Conservation (phyloP, 2,329 filamentous ascomycete species). For the Amauroascus verrucosus region DNA sequence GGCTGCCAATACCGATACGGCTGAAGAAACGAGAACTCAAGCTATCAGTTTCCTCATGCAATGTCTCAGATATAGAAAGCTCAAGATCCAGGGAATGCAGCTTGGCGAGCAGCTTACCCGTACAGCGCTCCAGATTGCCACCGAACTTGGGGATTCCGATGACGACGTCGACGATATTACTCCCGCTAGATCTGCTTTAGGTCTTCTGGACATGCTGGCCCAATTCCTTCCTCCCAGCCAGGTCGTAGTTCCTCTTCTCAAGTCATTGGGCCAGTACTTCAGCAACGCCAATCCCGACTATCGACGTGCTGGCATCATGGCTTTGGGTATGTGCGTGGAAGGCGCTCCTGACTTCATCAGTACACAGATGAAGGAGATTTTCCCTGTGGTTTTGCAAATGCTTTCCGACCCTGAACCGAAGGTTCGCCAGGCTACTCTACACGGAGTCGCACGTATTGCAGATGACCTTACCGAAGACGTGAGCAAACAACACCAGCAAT, state of each 20-base stretch:
- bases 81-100: conserved; percentile 87
- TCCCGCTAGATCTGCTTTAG: conserved; percentile 72
- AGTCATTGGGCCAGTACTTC: conserved; percentile 74
- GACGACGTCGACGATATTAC: conserved; percentile 72
- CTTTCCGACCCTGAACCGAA: conserved; percentile 72
- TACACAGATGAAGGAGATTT: conserved; percentile 75
- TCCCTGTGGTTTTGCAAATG: conserved; percentile 73
- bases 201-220: conserved; percentile 78
- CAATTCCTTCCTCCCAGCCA: conserved; percentile 84
- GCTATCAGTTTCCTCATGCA: conserved; percentile 91
- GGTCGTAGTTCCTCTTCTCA: conserved; percentile 83
- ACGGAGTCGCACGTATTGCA: conserved; percentile 78
- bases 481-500: conserved; percentile 68
- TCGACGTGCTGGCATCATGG: conserved; percentile 81
- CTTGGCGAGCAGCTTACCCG: conserved; percentile 79
- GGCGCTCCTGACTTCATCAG: conserved; percentile 95
- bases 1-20: conserved; percentile 61
- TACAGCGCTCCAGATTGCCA: conserved; percentile 79
- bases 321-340: conserved; percentile 88
- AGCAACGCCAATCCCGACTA: conserved; percentile 62
- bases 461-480: conserved; percentile 91
- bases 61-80: conserved; percentile 78
- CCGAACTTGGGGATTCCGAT: conserved; percentile 61
- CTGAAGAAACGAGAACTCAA: conserved; percentile 79
- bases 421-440: conserved; percentile 77